These are phyloP conservation scores for Verticillium isaacii DNA, from an alignment of 2,329 filamentous ascomycete species.

Conservation along the genomic window DNA sequence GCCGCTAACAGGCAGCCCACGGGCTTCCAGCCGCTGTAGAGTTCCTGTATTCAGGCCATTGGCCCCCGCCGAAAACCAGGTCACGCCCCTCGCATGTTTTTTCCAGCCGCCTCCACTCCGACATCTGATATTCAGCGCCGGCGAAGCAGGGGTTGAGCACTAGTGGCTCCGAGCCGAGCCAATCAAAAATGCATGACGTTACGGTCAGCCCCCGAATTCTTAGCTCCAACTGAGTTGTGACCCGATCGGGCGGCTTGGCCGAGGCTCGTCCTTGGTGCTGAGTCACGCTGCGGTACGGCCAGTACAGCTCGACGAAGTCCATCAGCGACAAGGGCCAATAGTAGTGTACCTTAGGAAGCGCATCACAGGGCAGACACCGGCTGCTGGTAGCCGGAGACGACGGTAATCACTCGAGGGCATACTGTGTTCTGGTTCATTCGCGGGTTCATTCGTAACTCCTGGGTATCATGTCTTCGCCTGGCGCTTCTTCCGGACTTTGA, in stretches of 20 bases:
- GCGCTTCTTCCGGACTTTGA: slow-evolving; percentile 43
- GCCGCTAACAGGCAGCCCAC: not conserved
- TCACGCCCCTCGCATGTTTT: not conserved
- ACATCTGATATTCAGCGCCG: slow-evolving; percentile 1
- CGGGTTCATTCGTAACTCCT: not conserved
- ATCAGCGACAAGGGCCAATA: not conserved
- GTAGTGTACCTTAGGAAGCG: not conserved
- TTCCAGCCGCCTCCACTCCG: not conserved
- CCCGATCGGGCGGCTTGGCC: slow-evolving; percentile 1
- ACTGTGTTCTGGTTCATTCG: not conserved
- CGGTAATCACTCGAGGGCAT: no score
- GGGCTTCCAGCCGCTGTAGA: not conserved
- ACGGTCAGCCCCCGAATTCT: not conserved
- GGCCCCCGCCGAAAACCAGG: not conserved
- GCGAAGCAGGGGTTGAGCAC: not conserved
- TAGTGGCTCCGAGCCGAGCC: not conserved
- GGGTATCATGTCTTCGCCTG: slow-evolving; percentile 14
- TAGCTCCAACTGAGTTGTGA: not conserved
- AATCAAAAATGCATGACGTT: slow-evolving; percentile 3
- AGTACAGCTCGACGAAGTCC: not conserved
- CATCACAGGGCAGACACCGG: not conserved
- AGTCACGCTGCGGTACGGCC: not conserved
- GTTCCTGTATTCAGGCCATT: not conserved
- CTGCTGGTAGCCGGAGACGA: no score
- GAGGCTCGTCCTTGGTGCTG: not conserved